Evolutionary conservation across 148 eudicot species (phyloP).

Genomic region (Agrostemma githago): DNA sequence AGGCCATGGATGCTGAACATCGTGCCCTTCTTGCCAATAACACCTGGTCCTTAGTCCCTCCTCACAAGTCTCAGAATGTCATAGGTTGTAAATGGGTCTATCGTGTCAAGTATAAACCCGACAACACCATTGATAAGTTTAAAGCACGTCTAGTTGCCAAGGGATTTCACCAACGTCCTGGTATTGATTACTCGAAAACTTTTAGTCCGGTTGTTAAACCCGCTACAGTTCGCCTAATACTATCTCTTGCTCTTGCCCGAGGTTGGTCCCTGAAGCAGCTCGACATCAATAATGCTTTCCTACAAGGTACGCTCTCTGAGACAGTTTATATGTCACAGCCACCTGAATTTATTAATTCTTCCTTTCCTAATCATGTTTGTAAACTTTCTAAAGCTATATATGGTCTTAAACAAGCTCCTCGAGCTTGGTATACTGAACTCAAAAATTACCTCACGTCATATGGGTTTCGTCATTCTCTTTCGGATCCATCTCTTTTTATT

Average conservation of each 20-base stretch:
- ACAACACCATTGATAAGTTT: background rate
- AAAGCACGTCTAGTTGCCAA: conserved; percentile 4
- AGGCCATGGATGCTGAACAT: no score
- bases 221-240: background rate
- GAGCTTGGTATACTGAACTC: background rate
- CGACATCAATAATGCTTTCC: conserved; percentile 3
- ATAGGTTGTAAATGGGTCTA: conserved; percentile 8
- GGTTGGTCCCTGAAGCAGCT: background rate
- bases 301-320: conserved; percentile 4
- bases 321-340: conserved; percentile 5
- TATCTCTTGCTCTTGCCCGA: background rate
- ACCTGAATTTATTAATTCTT: background rate
- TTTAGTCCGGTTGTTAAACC: background rate
- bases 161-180: conserved; percentile 8
- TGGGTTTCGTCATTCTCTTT: background rate
- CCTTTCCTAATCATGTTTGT: background rate
- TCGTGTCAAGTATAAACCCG: background rate
- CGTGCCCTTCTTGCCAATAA: background rate
- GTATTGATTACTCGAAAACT: background rate
- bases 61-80: background rate
- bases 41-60: background rate
- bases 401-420: background rate
- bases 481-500: background rate
- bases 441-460: background rate
- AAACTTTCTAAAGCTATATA: background rate